Evolutionary conservation across 23 red algal species (phyloP).

Genomic region (Chondrus crispus): DNA sequence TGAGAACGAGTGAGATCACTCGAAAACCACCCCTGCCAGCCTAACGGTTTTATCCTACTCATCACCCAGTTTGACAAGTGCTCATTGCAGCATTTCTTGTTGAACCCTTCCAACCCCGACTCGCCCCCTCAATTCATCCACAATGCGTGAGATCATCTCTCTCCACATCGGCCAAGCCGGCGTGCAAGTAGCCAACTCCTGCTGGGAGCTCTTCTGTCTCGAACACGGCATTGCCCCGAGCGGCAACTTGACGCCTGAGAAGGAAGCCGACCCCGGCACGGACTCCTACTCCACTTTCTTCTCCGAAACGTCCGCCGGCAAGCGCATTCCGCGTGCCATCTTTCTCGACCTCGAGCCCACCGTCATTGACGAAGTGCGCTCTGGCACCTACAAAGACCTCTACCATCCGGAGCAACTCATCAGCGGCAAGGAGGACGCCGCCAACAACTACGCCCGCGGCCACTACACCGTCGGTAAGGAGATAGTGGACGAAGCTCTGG

Average conservation of each 20-base stretch:
- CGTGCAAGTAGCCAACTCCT: slow-evolving; percentile 97
- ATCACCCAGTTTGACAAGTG: slow-evolving; percentile 53
- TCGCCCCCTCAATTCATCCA: neutral
- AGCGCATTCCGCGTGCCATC: slow-evolving; percentile 90
- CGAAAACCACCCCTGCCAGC: neutral
- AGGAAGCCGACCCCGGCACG: slow-evolving; percentile 42
- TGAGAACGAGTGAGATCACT: too few species aligned
- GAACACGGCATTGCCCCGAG: slow-evolving; percentile 91
- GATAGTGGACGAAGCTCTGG: slow-evolving; percentile 91
- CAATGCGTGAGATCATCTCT: slow-evolving; percentile 99
- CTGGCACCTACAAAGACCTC: slow-evolving; percentile 75
- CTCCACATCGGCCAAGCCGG: slow-evolving; percentile 98
- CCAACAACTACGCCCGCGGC: slow-evolving; percentile 98
- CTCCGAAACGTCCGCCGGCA: slow-evolving; percentile 80
- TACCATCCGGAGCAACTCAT: slow-evolving; percentile 98
- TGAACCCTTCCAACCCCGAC: slow-evolving; percentile 29
- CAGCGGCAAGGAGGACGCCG: slow-evolving; percentile 94
- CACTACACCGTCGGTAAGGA: slow-evolving; percentile 99
- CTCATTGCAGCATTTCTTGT: slow-evolving; percentile 59
- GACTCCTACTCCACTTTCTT: slow-evolving; percentile 96
- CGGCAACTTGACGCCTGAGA: slow-evolving; percentile 60
- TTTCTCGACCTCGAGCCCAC: slow-evolving; percentile 99
- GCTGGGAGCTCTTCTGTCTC: slow-evolving; percentile 98
- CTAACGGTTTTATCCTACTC: neutral
- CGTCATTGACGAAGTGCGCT: slow-evolving; percentile 97